These are phyloP conservation scores for Amoeboaphelidium protococcarum DNA, from an alignment of 371 early-diverging fungal species.

Conservation along the genomic window DNA sequence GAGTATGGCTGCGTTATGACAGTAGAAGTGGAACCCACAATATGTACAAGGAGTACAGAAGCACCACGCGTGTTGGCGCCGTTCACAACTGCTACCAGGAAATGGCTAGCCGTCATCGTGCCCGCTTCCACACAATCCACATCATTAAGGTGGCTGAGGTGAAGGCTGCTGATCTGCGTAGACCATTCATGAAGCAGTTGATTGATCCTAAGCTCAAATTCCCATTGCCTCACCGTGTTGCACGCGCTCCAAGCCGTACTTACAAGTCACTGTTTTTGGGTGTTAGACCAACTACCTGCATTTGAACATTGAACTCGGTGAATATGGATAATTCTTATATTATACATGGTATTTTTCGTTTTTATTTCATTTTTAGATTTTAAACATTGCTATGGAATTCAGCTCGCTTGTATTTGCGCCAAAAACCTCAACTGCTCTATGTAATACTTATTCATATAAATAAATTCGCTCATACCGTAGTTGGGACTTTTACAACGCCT, in stretches of 20 bases:
- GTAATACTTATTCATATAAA: no score
- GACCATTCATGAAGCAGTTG: conserved; percentile 83
- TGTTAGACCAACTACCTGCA: not conserved
- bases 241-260: conserved; percentile 15
- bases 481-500: no score
- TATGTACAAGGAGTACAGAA: conserved; percentile 99
- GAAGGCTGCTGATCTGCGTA: conserved; percentile 65
- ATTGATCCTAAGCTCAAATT: conserved; percentile 53
- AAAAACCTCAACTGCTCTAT: no score
- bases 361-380: no score
- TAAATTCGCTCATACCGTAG: no score
- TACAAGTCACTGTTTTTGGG: not conserved
- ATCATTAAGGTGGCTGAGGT: conserved; percentile 90
- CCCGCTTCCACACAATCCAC: conserved; percentile 66
- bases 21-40: conserved; percentile 98
- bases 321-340: no score
- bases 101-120: conserved; percentile 63
- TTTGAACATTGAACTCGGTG: not conserved
- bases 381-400: no score
- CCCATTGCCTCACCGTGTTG: conserved; percentile 91
- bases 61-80: conserved; percentile 74
- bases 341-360: no score
- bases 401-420: no score
- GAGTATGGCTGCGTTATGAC: conserved; percentile 97
- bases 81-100: conserved; percentile 94